phyloP scores from a whole-genome alignment of 257 asterid species.

The Leonotis leonurus region DNA sequence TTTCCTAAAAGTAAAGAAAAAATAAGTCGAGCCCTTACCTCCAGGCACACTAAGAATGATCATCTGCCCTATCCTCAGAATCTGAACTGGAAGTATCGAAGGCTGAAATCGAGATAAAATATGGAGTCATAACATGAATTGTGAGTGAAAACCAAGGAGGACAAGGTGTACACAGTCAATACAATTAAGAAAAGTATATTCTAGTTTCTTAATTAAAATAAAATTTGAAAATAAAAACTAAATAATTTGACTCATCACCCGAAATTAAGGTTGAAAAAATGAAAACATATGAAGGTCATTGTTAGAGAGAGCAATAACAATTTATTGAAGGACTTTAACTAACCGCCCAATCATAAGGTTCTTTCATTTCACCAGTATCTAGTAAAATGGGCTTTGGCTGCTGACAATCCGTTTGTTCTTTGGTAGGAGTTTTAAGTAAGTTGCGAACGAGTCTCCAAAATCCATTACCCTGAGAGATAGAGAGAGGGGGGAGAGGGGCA shows the following conservation, averaged over 20 bases:
- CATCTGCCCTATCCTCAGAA: conserved; percentile 87
- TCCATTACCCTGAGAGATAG: conserved; percentile 66
- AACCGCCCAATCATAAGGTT: conserved; percentile 98
- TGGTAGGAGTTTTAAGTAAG: conserved; percentile 63
- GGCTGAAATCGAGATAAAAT: conserved; percentile 51
- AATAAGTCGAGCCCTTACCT: conserved; percentile 39
- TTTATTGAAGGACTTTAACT: conserved; percentile 33
- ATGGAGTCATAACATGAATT: not conserved
- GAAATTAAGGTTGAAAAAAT: conserved; percentile 9
- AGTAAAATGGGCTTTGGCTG: conserved; percentile 89
- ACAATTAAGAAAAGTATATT: not conserved
- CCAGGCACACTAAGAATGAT: conserved; percentile 89
- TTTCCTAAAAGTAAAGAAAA: not conserved
- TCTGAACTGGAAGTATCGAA: conserved; percentile 88
- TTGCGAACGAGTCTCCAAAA: conserved; percentile 91
- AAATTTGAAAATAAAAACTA: too few species aligned
- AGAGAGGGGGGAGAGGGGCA: not conserved
- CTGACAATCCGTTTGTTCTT: conserved; percentile 80
- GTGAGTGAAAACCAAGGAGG: conserved; percentile 1
- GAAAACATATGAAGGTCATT: not conserved
- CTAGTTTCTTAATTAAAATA: too few species aligned
- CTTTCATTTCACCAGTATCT: conserved; percentile 96
- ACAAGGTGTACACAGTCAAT: conserved; percentile 1
- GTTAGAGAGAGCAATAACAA: not conserved
- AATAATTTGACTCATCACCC: too few species aligned